Conservation (phyloP, 116 monocot genomes). For the Iris pallida region DNA sequence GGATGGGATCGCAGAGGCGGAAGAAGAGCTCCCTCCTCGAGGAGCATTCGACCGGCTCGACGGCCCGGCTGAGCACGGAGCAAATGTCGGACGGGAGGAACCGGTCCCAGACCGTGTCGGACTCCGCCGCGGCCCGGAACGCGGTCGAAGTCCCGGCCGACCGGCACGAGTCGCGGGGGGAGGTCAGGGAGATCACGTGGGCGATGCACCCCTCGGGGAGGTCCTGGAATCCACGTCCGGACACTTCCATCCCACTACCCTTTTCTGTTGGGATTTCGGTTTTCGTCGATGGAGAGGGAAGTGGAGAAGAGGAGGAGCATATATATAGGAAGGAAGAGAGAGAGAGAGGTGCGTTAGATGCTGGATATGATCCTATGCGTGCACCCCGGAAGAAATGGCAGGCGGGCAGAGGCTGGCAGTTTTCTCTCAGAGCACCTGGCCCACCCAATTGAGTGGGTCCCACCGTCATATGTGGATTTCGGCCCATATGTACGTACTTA, state of each 20-base stretch:
- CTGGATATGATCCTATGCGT: no score
- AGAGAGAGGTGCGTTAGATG: no score
- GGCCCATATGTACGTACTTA: no score
- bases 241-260: background rate
- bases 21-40: slow-evolving; percentile 27
- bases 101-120: slow-evolving; percentile 31
- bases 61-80: slow-evolving; percentile 8
- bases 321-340: background rate
- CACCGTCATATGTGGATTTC: no score
- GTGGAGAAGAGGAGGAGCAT: background rate
- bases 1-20: slow-evolving; percentile 21
- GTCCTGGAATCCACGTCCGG: background rate
- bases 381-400: no score
- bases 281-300: background rate
- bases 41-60: background rate
- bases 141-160: slow-evolving; percentile 23
- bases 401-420: no score
- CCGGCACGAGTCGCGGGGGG: slow-evolving; percentile 33
- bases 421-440: no score
- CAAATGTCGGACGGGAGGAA: slow-evolving; percentile 20
- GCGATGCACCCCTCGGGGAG: slow-evolving; percentile 30
- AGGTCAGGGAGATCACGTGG: slow-evolving; percentile 28
- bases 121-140: slow-evolving; percentile 23
- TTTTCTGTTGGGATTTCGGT: background rate
- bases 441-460: no score